Evolutionary conservation across 257 asterid genomes (phyloP).

Genomic region (Echites panduratus): DNA sequence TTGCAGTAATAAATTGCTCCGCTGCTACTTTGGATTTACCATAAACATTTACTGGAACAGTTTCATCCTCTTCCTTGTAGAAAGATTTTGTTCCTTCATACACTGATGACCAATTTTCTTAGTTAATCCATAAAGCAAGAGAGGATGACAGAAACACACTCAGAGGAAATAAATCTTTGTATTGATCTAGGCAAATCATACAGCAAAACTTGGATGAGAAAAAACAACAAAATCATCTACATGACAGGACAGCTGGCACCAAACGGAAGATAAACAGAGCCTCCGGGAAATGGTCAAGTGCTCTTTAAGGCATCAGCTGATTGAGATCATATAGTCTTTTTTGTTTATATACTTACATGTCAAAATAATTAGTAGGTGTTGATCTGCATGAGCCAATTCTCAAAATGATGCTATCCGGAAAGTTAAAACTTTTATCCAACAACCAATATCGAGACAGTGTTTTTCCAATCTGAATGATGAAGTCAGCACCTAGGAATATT

Average conservation of each 20-base stretch:
- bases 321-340: not conserved
- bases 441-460: not conserved
- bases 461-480: not conserved
- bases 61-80: constrained; percentile 85
- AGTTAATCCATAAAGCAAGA: constrained; percentile 7
- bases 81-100: constrained; percentile 88
- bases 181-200: not conserved
- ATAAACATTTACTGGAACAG: constrained; percentile 81
- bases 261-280: not conserved
- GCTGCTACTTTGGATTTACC: constrained; percentile 91
- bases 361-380: not conserved
- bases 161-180: not conserved
- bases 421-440: not conserved
- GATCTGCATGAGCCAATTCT: not conserved
- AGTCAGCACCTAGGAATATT: not conserved
- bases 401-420: not conserved
- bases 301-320: not conserved
- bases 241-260: not conserved
- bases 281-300: not conserved
- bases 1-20: constrained; percentile 53
- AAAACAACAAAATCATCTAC: not conserved
- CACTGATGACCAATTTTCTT: constrained; percentile 42
- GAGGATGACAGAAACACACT: not conserved
- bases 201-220: not conserved
- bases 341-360: not conserved